Base-by-base conservation (phyloP, 2,329 filamentous ascomycete species). In the Leptographium procerum region DNA sequence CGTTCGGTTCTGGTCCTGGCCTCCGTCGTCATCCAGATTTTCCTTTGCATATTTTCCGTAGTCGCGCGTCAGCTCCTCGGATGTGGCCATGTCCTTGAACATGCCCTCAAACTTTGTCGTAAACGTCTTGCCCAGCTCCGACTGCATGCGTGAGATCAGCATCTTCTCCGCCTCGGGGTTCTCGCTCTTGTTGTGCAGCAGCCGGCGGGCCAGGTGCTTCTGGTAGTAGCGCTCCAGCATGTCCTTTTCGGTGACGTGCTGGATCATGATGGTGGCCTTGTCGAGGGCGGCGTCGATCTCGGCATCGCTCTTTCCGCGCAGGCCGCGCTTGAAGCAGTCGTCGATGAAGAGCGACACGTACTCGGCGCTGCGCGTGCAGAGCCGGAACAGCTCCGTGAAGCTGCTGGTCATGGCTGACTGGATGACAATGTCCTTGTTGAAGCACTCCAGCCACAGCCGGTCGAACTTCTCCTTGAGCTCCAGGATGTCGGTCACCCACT, bases 171-270 rank as follows among this genome's bases (percentile, higher is more conserved):
- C 89, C 66, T 96, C 92, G 63, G 89, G 86, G 68, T 89, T 95
- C 64, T 95, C 86, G 0, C 90, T 92, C 66, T 94, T 95, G 68
- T 87, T 89, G 73, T 94, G 89, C 22, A 99, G 77, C 48, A 99
- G 75, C 56, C 94, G 85, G 60, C 89, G 87, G 51, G 89, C 92
- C 28, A 99, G 80, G 72, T 99, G 94, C 69, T 95, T 95, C 76
- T 97, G 96, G 76, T 99, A 97, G 71, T 99, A 99, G 5, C 88
- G 84, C 74, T 99, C 92, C 67, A 99, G 96, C 64, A 95, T 79
- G 69, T 99, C 94, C 72, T 92, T 94, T 67, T 97, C 92, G 58
- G 86, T 83, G 43, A 99, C 82, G 65, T 95, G 96, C 52, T 91
- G 85, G 56, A 99, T 81, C 8, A 99, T 77, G 0, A 87, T 84